Evolutionary conservation across 345 rosid species (phyloP).

Genomic region (Toxicodendron radicans): DNA sequence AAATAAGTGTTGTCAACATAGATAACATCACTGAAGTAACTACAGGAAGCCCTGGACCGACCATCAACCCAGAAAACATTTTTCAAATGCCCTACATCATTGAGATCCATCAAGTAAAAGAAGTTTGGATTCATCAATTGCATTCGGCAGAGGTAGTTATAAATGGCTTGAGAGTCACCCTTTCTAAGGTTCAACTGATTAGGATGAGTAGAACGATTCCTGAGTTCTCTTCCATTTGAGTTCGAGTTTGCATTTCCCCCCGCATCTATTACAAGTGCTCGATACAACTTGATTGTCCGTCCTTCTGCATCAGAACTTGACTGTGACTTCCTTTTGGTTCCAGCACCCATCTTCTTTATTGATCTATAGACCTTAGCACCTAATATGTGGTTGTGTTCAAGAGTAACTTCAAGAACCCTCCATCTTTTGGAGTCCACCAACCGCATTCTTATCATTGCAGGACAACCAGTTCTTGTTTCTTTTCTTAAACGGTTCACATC

Average conservation of each 20-base stretch:
- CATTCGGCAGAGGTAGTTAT: constrained; percentile 62
- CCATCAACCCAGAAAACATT: constrained; percentile 71
- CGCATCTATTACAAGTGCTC: constrained; percentile 54
- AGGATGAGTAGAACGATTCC: constrained; percentile 24
- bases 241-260: constrained; percentile 41
- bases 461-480: constrained; percentile 83
- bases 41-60: constrained; percentile 57
- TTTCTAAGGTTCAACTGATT: constrained; percentile 50
- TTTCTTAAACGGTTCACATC: constrained; percentile 64
- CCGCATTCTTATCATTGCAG: constrained; percentile 78
- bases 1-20: constrained; percentile 57
- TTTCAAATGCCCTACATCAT: constrained; percentile 60
- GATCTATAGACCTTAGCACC: constrained; percentile 46
- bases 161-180: constrained; percentile 59
- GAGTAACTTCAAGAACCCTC: constrained; percentile 64
- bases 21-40: constrained; percentile 53
- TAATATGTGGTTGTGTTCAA: constrained; percentile 72
- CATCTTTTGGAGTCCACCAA: constrained; percentile 75
- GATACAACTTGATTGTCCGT: constrained; percentile 54
- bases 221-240: constrained; percentile 34
- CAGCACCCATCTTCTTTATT: constrained; percentile 43
- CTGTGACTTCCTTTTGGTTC: constrained; percentile 47
- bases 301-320: constrained; percentile 54
- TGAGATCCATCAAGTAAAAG: constrained; percentile 70
- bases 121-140: constrained; percentile 68